A percentile compares a stretch with the other conserved stretches of the same genome.
These are phyloP conservation scores for Phytopythium litorale DNA, from an alignment of 352 stramenopile species.

Conservation along the genomic window DNA sequence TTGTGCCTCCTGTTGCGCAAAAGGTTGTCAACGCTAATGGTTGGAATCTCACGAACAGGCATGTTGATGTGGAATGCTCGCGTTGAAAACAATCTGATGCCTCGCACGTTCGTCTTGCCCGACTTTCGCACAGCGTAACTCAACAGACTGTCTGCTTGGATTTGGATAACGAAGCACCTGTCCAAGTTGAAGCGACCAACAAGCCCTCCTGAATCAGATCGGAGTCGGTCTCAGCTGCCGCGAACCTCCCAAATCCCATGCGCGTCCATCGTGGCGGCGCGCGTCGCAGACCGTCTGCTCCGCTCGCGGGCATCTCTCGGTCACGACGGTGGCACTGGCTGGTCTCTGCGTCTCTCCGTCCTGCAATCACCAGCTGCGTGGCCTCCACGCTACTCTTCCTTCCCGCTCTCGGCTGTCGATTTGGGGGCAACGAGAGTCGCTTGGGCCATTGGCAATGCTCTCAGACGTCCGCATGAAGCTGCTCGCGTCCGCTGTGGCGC, in stretches of 20 bases:
- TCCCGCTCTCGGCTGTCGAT: neutral
- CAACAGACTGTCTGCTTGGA: neutral
- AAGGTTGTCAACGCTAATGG: too few species aligned
- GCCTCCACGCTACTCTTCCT: neutral
- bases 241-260: neutral
- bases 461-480: neutral
- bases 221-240: neutral
- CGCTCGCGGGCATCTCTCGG: neutral
- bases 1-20: too few species aligned
- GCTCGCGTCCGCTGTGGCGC: neutral
- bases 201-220: neutral
- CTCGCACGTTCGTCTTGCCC: too few species aligned
- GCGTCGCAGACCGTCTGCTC: slow-evolving; percentile 1
- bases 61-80: too few species aligned
- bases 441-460: neutral
- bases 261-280: neutral
- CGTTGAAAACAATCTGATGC: too few species aligned
- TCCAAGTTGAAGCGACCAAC: neutral
- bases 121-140: too few species aligned
- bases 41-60: too few species aligned
- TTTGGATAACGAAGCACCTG: neutral
- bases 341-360: neutral
- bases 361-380: slow-evolving; percentile 1
- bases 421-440: neutral
- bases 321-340: neutral